Evolutionary conservation across 768 basidiomycete genomes (phyloP), one percentile per base, ranked within the genome.

Genomic region (Lactarius sp.): DNA sequence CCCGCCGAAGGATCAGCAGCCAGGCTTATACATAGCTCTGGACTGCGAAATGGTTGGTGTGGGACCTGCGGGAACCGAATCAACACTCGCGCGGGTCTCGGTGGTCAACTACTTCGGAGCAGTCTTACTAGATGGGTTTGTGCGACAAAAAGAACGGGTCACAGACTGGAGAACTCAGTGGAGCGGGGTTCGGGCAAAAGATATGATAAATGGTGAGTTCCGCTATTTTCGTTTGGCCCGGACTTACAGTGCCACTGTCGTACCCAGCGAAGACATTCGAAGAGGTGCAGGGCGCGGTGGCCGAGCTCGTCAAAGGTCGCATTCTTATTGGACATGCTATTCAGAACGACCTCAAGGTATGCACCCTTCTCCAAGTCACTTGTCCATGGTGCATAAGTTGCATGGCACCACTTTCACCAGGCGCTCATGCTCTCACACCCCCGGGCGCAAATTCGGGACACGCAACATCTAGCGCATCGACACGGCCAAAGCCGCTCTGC

Each of bases 11-110:
- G 61, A 68, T 34, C 62, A 59, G 22, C 59, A 52, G 18, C 83
- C 84, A 4, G 88, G 88, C 53, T 87, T 83, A 70, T 89, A 89
- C 66, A 76, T 97, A 49, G 85, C 93, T 0, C 77, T 99, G 34
- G 96, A 99, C 74, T 98, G 96, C 70, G 96, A 98, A 75, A 97
- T 98, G 94, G 95, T 98, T 12, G 94, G 94, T 5, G 83, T 96
- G n/a, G 94, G 94, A 0, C 80, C 84, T n/a, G 80, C 86, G 31
- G 92, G 92, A 22, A 75, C 74, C 3, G 92, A 96, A 72, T 93
- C 90, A 0, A 87, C 88, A 0, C 81, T 97, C 14, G 95, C 94
- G 1, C 86, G 95, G 37, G 90, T 96, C 66, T 91, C 89, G 56
- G 72, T 97, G 46, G 93, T 98, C 61, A 96, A 98, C 74, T 96